Base-by-base conservation (phyloP, 2,329 filamentous ascomycete genomes). In the Truncatella angustata region DNA sequence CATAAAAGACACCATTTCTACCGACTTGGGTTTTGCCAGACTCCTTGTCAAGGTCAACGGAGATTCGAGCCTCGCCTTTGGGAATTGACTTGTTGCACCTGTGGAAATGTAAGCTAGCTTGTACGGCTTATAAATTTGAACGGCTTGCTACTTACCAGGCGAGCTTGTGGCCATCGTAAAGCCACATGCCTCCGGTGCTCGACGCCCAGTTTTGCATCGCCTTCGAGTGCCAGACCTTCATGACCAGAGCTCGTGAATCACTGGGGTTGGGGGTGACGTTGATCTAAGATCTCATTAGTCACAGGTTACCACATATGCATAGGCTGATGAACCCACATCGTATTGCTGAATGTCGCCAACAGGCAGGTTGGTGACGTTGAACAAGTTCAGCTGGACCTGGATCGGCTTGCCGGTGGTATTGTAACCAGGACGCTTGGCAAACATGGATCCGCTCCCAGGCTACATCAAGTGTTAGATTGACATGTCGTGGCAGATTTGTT, bases 121-220 rank as follows among this genome's bases (percentile, higher is more conserved):
- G 46, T 10, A 47, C 21, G 11, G 12, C 24, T 9, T 23, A 11
- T 16, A 11, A 14, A 20, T 21, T 14, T 9, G 6, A 14, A 49
- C 36, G 20, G 4, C 3, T n/a, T 12, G 4, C 54, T 53, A 68
- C 74, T 62, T 74, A 88, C 93, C 94, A 99, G 14, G 91, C 92
- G 43, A 99, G 78, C 68, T 87, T 90, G 63, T 87, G 86, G 24
- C 90, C 90, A 71, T 97, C 91, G 61, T 84, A 91, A 51, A 97
- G 81, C 81, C 87, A 91, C 37, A 60, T 63, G 16, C 66, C 66
- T 4, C 70, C 73, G 53, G 75, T 74, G 2, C 73, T 69, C 2
- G 74, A 72, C 1, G 92, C 71, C 3, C 71, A 70, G 0, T 69
- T 56, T 65, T 88, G 80, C 5, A 91, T 77, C 0, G 72, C 69